Percentiles rank a stretch among this genome's conserved stretches.
Conservation (phyloP, 164 flowering plant genomes). For the Vitis rupestris region DNA sequence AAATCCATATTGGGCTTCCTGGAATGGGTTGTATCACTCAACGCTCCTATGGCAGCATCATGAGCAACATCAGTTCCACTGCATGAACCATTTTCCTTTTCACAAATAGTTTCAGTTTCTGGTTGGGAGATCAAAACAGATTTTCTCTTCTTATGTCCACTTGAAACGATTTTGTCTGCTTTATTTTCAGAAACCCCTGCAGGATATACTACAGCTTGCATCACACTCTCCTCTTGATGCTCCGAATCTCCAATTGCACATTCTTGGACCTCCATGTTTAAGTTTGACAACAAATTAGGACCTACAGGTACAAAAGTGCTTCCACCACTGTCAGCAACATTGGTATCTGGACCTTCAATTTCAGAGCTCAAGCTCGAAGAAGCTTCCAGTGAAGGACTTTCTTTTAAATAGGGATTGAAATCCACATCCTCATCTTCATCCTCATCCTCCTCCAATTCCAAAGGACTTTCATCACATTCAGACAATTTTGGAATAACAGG, state of each 20-base stretch:
- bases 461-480: constrained; percentile 7
- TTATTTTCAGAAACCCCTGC: constrained; percentile 14
- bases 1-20: constrained; percentile 24
- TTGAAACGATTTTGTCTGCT: constrained; percentile 8
- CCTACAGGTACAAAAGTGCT: constrained; percentile 10
- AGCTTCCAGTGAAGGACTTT: constrained; percentile 65
- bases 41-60: constrained; percentile 26
- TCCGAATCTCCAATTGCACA: constrained; percentile 29
- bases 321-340: constrained; percentile 33
- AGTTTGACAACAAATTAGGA: constrained; percentile 9
- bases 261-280: constrained; percentile 8
- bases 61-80: constrained; percentile 22
- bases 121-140: constrained; percentile 10
- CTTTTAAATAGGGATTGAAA: constrained; percentile 69
- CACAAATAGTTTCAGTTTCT: constrained; percentile 21
- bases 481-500: neutral
- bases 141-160: constrained; percentile 22
- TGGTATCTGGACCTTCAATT: constrained; percentile 47
- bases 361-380: constrained; percentile 95
- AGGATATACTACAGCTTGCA: constrained; percentile 24
- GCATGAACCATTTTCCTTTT: constrained; percentile 24
- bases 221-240: constrained; percentile 32
- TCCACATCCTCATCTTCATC: constrained; percentile 54
- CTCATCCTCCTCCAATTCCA: constrained; percentile 18
- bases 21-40: constrained; percentile 16